Conservation (phyloP, 129 eudicot species). For the Chrysanthemum lavandulifolium region DNA sequence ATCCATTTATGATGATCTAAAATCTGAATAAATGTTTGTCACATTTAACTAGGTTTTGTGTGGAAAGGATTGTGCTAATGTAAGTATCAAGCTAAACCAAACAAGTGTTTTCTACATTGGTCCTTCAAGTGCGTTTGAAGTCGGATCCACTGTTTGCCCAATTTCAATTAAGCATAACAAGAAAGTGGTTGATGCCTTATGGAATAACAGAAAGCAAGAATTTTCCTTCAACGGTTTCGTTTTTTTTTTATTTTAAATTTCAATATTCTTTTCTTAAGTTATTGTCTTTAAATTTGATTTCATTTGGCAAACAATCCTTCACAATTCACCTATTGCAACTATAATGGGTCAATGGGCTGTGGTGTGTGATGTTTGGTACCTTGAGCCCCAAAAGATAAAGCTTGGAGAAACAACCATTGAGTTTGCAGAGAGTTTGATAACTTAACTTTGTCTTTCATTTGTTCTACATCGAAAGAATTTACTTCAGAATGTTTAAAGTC, state of each 20-base stretch:
- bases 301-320: conserved; percentile 81
- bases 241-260: conserved; percentile 1
- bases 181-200: conserved; percentile 95
- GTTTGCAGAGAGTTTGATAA: conserved; percentile 95
- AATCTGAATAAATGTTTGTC: too few relatives aligned
- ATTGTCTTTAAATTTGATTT: not conserved
- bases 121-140: conserved; percentile 91
- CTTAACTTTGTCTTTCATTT: too few relatives aligned
- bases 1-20: too few relatives aligned
- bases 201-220: conserved; percentile 95
- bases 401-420: conserved; percentile 96
- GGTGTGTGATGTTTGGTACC: conserved; percentile 99
- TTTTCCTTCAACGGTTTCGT: conserved; percentile 2
- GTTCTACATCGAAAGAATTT: too few relatives aligned
- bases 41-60: too few relatives aligned
- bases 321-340: conserved; percentile 95
- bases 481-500: too few relatives aligned
- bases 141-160: conserved; percentile 92
- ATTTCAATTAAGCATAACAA: conserved; percentile 96
- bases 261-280: not conserved
- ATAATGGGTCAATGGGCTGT: conserved; percentile 99
- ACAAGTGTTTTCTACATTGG: too few relatives aligned
- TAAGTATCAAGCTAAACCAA: too few relatives aligned
- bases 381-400: conserved; percentile 91
- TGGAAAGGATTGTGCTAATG: too few relatives aligned